Conservation (phyloP, 768 basidiomycete species). For the Phanerochaete sordida region DNA sequence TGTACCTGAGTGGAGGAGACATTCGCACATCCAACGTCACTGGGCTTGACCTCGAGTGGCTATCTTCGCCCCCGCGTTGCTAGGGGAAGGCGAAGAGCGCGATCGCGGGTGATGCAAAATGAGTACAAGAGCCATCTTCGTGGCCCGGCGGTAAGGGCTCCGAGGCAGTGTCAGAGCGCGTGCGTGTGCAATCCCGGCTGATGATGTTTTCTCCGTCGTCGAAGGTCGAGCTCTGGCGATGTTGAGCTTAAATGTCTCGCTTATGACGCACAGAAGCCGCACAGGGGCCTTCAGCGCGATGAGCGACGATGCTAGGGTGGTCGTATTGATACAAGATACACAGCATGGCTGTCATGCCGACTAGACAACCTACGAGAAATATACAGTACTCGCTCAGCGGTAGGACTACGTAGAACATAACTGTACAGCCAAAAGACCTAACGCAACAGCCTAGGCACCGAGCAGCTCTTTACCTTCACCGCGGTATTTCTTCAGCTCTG, state of each 20-base stretch:
- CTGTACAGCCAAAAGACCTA: not conserved
- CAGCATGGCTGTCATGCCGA: not conserved
- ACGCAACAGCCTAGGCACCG: not conserved
- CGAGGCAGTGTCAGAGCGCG: too few relatives aligned
- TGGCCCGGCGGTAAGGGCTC: too few relatives aligned
- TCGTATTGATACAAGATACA: not conserved
- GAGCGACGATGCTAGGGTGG: not conserved
- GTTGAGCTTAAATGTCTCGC: too few relatives aligned
- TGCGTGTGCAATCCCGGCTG: not conserved
- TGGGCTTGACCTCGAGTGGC: not conserved
- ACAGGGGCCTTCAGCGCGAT: too few relatives aligned
- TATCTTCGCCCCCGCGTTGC: not conserved
- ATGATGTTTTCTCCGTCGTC: not conserved
- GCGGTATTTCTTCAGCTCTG: constrained; percentile 73
- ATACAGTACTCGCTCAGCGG: not conserved
- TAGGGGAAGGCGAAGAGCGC: not conserved
- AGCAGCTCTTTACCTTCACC: constrained; percentile 62
- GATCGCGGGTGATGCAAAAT: not conserved
- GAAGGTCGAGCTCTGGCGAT: too few relatives aligned
- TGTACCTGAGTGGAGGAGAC: too few relatives aligned
- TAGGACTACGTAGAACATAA: not conserved
- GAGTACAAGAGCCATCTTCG: not conserved
- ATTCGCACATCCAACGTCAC: not conserved
- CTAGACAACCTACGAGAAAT: not conserved
- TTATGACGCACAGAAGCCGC: too few relatives aligned